phyloP scores from a whole-genome alignment of 2,329 filamentous ascomycete species.

The Ascochyta rabiei region DNA sequence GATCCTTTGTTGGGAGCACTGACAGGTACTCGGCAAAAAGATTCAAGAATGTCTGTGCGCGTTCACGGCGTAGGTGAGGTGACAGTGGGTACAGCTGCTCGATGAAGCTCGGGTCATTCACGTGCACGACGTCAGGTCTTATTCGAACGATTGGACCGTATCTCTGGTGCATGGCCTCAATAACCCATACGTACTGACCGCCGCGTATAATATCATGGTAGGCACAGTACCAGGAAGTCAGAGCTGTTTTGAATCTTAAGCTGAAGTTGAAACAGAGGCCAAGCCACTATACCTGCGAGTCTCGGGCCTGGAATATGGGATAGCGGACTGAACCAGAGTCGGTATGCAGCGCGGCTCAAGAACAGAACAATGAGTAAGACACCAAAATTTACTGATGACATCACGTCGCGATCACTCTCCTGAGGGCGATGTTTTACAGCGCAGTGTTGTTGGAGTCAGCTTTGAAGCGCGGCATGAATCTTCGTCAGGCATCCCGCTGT shows the following conservation, averaged over 20 bases:
- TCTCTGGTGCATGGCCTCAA: constrained; percentile 32
- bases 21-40: constrained; percentile 2
- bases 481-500: no score
- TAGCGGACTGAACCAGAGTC: constrained; percentile 21
- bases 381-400: no score
- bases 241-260: background rate
- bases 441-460: no score
- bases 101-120: constrained; percentile 21
- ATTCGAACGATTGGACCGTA: constrained; percentile 27
- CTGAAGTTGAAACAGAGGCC: no score
- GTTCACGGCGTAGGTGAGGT: constrained; percentile 4
- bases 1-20: constrained; percentile 6
- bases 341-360: constrained; percentile 3
- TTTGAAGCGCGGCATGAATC: no score
- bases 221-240: constrained; percentile 27
- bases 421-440: no score
- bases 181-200: constrained; percentile 21
- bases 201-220: constrained; percentile 31
- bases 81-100: constrained; percentile 11
- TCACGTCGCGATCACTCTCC: no score
- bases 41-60: constrained; percentile 7
- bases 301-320: constrained; percentile 22
- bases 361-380: background rate
- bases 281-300: constrained; percentile 12
- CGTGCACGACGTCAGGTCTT: constrained; percentile 18